Evolutionary conservation across 179 eudicot species (phyloP).

Genomic region (Gypsophila paniculata): DNA sequence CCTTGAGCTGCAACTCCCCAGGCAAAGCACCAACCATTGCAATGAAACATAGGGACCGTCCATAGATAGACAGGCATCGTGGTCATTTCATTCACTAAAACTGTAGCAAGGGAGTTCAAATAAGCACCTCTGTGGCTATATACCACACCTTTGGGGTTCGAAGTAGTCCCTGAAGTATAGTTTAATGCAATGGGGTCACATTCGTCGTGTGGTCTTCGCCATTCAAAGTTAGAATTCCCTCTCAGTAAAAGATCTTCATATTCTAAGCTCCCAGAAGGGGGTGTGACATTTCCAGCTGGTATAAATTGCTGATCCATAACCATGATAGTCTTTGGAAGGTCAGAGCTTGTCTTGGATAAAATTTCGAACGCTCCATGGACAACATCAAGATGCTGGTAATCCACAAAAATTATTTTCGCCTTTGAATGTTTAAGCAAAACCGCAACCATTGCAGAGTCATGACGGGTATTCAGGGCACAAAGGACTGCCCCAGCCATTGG

Average conservation of each 20-base stretch:
- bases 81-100: constrained; percentile 50
- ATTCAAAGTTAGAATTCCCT: constrained; percentile 46
- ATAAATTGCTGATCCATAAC: constrained; percentile 35
- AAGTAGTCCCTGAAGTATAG: constrained; percentile 84
- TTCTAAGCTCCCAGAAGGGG: constrained; percentile 26
- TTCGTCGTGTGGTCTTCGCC: constrained; percentile 54
- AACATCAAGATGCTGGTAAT: constrained; percentile 40
- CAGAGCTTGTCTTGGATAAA: constrained; percentile 35
- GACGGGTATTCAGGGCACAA: constrained; percentile 65
- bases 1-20: constrained; percentile 84
- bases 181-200: constrained; percentile 71
- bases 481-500: constrained; percentile 90
- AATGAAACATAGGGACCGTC: constrained; percentile 90
- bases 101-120: constrained; percentile 60
- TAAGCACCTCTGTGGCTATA: constrained; percentile 85
- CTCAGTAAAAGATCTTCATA: constrained; percentile 48
- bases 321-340: constrained; percentile 50
- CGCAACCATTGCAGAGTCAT: constrained; percentile 61
- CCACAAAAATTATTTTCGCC: constrained; percentile 63
- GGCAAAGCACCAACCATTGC: constrained; percentile 85
- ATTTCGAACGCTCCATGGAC: constrained; percentile 52
- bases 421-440: constrained; percentile 58
- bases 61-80: constrained; percentile 61
- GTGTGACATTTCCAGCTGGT: neutral
- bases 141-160: constrained; percentile 79